Evolutionary conservation across 768 basidiomycete species (phyloP).

Genomic region (Leccinum barrowsii): DNA sequence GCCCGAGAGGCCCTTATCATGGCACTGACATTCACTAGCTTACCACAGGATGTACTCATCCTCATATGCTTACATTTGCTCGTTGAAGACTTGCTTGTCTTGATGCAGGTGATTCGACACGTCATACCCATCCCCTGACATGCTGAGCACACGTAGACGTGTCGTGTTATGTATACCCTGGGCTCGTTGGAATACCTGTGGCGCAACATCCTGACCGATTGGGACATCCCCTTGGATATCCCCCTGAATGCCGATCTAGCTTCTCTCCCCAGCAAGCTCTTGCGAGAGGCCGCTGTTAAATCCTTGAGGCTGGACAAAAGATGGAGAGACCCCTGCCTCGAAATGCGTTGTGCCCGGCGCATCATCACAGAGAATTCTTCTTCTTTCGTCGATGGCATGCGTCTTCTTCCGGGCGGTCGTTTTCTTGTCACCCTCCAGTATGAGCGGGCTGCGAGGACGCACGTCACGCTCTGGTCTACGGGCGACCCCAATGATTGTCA

Average conservation of each 20-base stretch:
- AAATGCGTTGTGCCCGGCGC: slow-evolving; percentile 35
- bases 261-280: slow-evolving; percentile 36
- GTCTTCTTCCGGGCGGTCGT: slow-evolving; percentile 43
- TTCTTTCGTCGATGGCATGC: slow-evolving; percentile 43
- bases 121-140: slow-evolving; percentile 5
- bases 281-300: slow-evolving; percentile 40
- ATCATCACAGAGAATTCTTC: slow-evolving; percentile 34
- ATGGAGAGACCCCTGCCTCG: slow-evolving; percentile 40
- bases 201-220: slow-evolving; percentile 38
- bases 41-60: slow-evolving; percentile 46
- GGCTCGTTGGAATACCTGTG: slow-evolving; percentile 51
- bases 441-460: slow-evolving; percentile 32
- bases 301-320: slow-evolving; percentile 49
- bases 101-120: slow-evolving; percentile 43
- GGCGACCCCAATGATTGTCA: slow-evolving; percentile 25
- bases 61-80: slow-evolving; percentile 32
- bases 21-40: slow-evolving; percentile 24
- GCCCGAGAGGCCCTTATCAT: background rate
- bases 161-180: slow-evolving; percentile 57
- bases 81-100: slow-evolving; percentile 41
- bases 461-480: slow-evolving; percentile 44
- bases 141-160: slow-evolving; percentile 43
- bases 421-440: slow-evolving; percentile 48
- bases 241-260: slow-evolving; percentile 31
- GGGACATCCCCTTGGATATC: slow-evolving; percentile 41